Evolutionary conservation across 2,329 filamentous ascomycete species (phyloP).

Genomic region (Colletotrichum chrysophilum): DNA sequence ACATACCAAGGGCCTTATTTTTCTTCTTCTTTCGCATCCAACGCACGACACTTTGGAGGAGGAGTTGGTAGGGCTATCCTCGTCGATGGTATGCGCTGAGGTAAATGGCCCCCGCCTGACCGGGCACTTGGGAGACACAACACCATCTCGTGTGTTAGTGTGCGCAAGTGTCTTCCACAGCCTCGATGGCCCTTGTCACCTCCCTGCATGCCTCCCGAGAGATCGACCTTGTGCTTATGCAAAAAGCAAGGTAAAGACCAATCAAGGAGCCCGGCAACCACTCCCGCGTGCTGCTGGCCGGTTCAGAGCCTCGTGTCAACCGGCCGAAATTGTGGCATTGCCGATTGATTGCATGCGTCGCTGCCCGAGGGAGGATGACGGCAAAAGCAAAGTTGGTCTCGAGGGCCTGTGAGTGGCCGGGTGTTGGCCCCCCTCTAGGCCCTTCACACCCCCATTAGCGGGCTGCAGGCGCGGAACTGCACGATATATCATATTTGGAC

Average conservation of each 20-base stretch:
- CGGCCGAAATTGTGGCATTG: slow-evolving; percentile 19
- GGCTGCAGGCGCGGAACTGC: slow-evolving; percentile 3
- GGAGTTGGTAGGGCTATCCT: slow-evolving; percentile 19
- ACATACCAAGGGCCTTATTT: slow-evolving; percentile 6
- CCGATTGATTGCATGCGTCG: slow-evolving; percentile 20
- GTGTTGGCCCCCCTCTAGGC: not conserved
- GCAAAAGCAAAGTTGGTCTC: slow-evolving; percentile 12
- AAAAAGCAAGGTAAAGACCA: slow-evolving; percentile 16
- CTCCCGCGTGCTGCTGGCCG: slow-evolving; percentile 1
- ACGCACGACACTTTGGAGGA: slow-evolving; percentile 1
- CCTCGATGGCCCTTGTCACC: slow-evolving; percentile 1
- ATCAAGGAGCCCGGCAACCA: not conserved
- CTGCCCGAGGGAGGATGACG: slow-evolving; percentile 19
- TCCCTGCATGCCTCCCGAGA: slow-evolving; percentile 20
- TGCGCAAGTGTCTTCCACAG: slow-evolving; percentile 16
- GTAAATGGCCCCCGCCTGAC: slow-evolving; percentile 11
- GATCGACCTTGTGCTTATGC: slow-evolving; percentile 15
- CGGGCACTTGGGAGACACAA: slow-evolving; percentile 18
- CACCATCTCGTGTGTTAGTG: slow-evolving; percentile 17
- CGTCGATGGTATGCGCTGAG: slow-evolving; percentile 5
- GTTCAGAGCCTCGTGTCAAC: slow-evolving; percentile 19
- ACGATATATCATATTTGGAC: slow-evolving; percentile 8
- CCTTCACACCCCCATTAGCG: not conserved
- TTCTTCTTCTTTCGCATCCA: slow-evolving; percentile 11
- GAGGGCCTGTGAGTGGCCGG: slow-evolving; percentile 7